phyloP scores from a whole-genome alignment of 1,284 basidiomycete genomes.

The Boletus mariae region DNA sequence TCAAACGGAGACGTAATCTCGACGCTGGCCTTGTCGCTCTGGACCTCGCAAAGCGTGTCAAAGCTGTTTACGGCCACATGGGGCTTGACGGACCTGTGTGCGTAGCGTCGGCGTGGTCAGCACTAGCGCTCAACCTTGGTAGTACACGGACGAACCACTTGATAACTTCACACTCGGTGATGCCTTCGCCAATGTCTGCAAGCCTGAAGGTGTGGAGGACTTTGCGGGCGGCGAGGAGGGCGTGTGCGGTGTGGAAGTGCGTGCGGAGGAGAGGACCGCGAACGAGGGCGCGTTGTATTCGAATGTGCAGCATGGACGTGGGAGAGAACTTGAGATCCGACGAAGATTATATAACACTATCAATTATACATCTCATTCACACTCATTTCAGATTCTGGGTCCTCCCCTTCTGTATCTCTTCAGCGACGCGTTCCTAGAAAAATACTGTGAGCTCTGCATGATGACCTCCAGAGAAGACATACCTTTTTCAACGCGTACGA shows the following conservation, averaged over 20 bases:
- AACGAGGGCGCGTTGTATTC: conserved; percentile 22
- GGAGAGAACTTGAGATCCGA: neutral
- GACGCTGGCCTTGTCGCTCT: conserved; percentile 92
- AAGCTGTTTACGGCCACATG: conserved; percentile 67
- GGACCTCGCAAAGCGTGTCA: conserved; percentile 89
- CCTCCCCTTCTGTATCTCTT: neutral
- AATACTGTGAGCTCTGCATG: neutral
- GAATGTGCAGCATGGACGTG: neutral
- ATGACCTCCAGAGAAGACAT: neutral
- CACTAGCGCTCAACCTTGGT: neutral
- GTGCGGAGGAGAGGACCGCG: conserved; percentile 37
- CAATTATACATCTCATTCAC: too few species aligned
- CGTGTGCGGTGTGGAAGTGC: conserved; percentile 45
- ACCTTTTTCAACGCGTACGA: neutral
- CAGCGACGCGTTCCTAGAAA: neutral
- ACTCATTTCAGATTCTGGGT: too few species aligned
- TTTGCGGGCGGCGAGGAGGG: conserved; percentile 39
- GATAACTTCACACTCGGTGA: conserved; percentile 87
- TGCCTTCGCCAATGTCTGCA: conserved; percentile 94
- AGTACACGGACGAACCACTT: conserved; percentile 62
- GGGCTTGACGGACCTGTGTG: conserved; percentile 57
- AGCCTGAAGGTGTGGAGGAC: conserved; percentile 75
- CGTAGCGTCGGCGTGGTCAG: neutral
- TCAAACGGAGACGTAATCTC: conserved; percentile 91
- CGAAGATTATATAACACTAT: neutral